Base-by-base conservation (phyloP, 495 filamentous ascomycete species). In the Neohortaea acidophila region DNA sequence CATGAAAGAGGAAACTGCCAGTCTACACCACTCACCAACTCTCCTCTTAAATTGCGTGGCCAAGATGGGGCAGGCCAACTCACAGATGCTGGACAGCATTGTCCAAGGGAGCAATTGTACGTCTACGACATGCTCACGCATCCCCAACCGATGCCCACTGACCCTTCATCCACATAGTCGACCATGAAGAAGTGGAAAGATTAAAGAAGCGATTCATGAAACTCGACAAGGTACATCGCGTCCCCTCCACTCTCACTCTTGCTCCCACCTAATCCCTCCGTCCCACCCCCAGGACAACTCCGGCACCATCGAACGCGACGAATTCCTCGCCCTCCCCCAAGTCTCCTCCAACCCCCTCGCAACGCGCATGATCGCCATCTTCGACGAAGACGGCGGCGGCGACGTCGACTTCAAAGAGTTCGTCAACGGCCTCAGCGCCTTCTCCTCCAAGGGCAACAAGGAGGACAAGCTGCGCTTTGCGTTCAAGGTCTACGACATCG, bases 401-500 rank as follows among this genome's bases (percentile, higher is more conserved):
- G 82, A 92, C 49, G 89, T 99, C 51, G 89, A 99, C 60, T 99
- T 99, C 66, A 84, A 96, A 53, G 89, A 99, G 61, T 99, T 99
- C 65, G 89, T 99, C 15, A 87, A 81, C 4, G 89, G 89, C 4
- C 68, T 99, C 14, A 84, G 78, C 52, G 89, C 91, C 25, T 99
- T 99, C 70, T 84, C 77, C 54, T 81, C 77, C 63, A 96, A 96
- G 65, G 89, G 89, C 30, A 94, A 94, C 67, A 94, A 99, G 68
- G 84, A 94, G 60, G 87, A 99, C 63, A 99, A 99, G 65, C 70
- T 96, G 41, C 76, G 71, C 20, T 99, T 99, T 56, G 89, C 89
- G 30, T 99, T 99, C 73, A 91, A 94, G 61, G 89, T 99, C 33
- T 99, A 99, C 66, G 89, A 99, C 59, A 96, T 99, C 49, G 89